phyloP scores from a whole-genome alignment of 2,329 filamentous ascomycete species.

The Hymenoscyphus occultus region DNA sequence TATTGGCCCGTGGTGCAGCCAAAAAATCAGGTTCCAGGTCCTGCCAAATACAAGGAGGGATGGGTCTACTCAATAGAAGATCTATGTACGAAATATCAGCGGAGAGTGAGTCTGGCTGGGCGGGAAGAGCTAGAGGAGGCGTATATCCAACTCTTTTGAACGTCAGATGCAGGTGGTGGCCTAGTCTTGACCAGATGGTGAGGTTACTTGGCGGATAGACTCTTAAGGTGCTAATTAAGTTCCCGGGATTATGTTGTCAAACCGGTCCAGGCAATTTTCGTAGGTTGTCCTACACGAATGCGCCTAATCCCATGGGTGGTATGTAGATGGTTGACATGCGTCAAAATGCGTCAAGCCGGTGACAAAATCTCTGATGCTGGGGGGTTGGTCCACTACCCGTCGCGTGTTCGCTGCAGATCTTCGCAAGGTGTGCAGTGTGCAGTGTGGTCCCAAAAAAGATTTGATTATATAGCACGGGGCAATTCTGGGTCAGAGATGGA shows the following conservation, averaged over 20 bases:
- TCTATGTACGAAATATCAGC: slow-evolving; percentile 7
- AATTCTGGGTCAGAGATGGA: background rate
- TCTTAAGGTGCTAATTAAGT: slow-evolving; percentile 20
- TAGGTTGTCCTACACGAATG: slow-evolving; percentile 30
- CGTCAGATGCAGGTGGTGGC: slow-evolving; percentile 1
- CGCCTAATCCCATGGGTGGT: slow-evolving; percentile 23
- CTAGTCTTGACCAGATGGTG: slow-evolving; percentile 13
- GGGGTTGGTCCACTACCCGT: slow-evolving; percentile 9
- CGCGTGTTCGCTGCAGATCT: slow-evolving; percentile 16
- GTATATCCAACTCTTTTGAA: slow-evolving; percentile 10
- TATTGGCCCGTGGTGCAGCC: background rate
- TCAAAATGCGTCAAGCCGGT: slow-evolving; percentile 18
- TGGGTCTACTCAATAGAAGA: background rate
- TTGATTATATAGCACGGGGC: slow-evolving; percentile 5
- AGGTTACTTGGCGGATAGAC: slow-evolving; percentile 17
- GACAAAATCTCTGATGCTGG: slow-evolving; percentile 14
- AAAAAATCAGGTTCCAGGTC: background rate
- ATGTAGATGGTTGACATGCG: slow-evolving; percentile 26
- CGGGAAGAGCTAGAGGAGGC: slow-evolving; percentile 6
- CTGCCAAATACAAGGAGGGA: slow-evolving; percentile 1
- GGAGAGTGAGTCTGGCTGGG: slow-evolving; percentile 12
- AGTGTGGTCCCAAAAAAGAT: slow-evolving; percentile 15
- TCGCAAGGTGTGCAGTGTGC: slow-evolving; percentile 9
- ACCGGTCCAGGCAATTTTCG: slow-evolving; percentile 21
- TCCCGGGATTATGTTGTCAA: slow-evolving; percentile 23